phyloP scores from a whole-genome alignment of 2,329 filamentous ascomycete species.

The Blastomyces percursus region DNA sequence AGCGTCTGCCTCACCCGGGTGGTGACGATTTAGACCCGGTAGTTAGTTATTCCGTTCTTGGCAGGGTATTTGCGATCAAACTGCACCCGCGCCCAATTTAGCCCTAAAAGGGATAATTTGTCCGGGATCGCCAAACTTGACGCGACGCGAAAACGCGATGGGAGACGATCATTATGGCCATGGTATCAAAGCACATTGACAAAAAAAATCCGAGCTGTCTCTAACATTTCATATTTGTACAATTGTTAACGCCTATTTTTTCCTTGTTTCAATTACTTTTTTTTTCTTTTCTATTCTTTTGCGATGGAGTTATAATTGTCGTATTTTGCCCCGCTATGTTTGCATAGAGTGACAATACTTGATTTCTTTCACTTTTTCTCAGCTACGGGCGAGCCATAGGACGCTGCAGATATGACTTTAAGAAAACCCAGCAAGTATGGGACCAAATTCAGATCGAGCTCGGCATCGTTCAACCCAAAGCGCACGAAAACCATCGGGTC shows the following conservation, averaged over 20 bases:
- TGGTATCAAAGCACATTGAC: background rate
- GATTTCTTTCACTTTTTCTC: background rate
- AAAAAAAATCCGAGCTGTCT: background rate
- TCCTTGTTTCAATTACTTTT: background rate
- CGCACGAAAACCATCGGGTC: constrained; percentile 69
- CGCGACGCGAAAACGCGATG: constrained; percentile 6
- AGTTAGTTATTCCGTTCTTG: constrained; percentile 2
- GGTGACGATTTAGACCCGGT: background rate
- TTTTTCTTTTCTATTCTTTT: background rate
- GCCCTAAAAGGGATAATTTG: background rate
- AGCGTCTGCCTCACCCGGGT: background rate
- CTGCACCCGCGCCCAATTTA: background rate
- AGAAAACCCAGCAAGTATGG: constrained; percentile 55
- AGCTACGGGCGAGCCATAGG: background rate
- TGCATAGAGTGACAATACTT: too few relatives aligned
- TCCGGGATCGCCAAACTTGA: background rate
- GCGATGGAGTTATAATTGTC: constrained; percentile 2
- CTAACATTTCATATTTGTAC: background rate
- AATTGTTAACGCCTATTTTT: background rate
- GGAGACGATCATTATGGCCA: background rate
- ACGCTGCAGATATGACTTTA: constrained; percentile 31
- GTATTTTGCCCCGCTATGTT: background rate
- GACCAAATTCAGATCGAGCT: constrained; percentile 38
- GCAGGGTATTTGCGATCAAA: background rate
- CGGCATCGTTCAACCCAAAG: constrained; percentile 38